phyloP scores from a whole-genome alignment of 305 asterid species.

The Solanum hybrid region DNA sequence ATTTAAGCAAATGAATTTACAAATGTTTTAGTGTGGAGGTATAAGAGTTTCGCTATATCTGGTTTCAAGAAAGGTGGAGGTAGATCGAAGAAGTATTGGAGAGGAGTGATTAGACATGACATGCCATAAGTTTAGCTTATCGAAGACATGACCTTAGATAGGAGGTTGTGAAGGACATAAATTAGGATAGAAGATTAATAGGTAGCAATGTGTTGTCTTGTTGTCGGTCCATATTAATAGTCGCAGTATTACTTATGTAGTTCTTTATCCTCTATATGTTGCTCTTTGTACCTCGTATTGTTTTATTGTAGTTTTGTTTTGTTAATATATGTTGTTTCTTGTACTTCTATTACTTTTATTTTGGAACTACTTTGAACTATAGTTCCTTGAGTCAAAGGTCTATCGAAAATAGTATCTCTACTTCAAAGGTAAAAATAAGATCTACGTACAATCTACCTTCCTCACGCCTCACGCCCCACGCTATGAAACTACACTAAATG shows the following conservation, averaged over 20 bases:
- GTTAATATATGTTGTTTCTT: background rate
- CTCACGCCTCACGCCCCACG: background rate
- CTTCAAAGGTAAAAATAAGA: background rate
- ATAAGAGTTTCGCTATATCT: background rate
- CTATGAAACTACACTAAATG: background rate
- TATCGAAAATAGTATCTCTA: background rate
- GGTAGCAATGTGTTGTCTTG: too few species aligned
- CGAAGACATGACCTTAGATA: background rate
- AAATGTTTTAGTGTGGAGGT: background rate
- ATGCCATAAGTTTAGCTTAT: background rate
- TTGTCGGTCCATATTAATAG: too few species aligned
- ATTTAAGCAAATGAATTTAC: background rate
- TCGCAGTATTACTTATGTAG: too few species aligned
- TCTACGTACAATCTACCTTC: background rate
- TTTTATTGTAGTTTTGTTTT: background rate
- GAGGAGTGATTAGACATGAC: background rate
- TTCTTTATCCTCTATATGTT: too few species aligned
- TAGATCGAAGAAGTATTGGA: background rate
- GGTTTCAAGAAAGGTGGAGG: background rate
- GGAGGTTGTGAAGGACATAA: background rate
- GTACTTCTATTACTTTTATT: background rate
- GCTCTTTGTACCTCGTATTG: too few species aligned
- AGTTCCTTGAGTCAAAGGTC: background rate
- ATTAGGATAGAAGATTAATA: too few species aligned
- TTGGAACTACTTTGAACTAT: background rate